Conservation (phyloP, 257 asterid genomes). For the Rauvolfia tetraphylla region DNA sequence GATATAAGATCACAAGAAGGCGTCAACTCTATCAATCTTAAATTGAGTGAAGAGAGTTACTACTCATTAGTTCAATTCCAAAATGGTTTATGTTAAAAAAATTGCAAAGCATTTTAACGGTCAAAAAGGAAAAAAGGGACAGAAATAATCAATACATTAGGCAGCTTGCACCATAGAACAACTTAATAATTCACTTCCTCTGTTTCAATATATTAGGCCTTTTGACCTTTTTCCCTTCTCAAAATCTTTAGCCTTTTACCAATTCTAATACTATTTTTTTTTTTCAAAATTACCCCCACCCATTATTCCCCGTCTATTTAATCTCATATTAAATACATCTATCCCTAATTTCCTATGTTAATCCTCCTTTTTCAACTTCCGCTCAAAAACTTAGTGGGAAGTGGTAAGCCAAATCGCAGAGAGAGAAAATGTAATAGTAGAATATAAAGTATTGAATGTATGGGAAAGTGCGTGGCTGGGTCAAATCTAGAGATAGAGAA, state of each 20-base stretch:
- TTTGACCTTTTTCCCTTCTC: too few relatives aligned
- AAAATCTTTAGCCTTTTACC: too few relatives aligned
- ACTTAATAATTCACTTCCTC: neutral
- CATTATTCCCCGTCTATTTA: too few relatives aligned
- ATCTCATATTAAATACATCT: too few relatives aligned
- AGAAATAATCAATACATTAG: neutral
- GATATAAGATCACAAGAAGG: neutral
- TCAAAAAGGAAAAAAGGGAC: neutral
- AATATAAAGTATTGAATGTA: neutral
- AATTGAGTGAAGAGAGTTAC: neutral
- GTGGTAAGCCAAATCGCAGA: too few relatives aligned
- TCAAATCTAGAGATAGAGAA: neutral
- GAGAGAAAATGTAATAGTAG: neutral
- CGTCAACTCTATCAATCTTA: neutral
- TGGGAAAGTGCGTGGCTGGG: neutral
- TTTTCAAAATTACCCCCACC: too few relatives aligned
- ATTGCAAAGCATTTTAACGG: neutral
- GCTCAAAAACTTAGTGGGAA: too few relatives aligned
- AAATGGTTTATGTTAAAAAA: neutral
- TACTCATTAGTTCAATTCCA: neutral
- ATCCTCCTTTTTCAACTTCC: too few relatives aligned
- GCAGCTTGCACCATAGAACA: neutral
- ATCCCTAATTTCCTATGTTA: too few relatives aligned
- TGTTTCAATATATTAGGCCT: too few relatives aligned
- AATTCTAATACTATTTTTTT: too few relatives aligned